Base-by-base conservation (phyloP, 805 yeast genomes). In the Candida takata region DNA sequence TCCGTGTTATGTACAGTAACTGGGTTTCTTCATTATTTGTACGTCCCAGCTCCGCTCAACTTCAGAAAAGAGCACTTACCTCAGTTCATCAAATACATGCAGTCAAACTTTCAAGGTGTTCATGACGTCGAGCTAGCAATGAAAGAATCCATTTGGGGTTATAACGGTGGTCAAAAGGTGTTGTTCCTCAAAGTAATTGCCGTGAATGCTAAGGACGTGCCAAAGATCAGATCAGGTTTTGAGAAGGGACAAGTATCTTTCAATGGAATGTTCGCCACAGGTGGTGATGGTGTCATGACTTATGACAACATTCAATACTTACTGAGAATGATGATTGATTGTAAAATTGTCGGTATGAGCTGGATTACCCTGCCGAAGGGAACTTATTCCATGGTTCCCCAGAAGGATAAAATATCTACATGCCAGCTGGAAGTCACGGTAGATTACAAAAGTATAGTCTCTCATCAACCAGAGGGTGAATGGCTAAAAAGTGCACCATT, bases 61-160 rank as follows among this genome's bases (percentile, higher is more conserved):
- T 83, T 88, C 51, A 62, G 72, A 23, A 65, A 67, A 31, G 71
- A 64, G 18, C 80, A 80, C 45, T 50, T 84, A 31, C 49, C 53
- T 0, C 62, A 60, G 8, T 70, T 81, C 47, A 47, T 62, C 17
- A 55, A 61, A 20, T 64, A 76, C 50, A 41, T 83, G 41, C 63
- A 65, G 44, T 58, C 58, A 47, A 45, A 64, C 49, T 60, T 48
- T 39, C 79, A 72, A 35, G 80, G 81, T n/a, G 67, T 86, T 9
- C 69, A 74, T 41, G 70, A 70, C 15, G 65, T 90, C 15, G 86
- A 84, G 40, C 65, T 88, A 11, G 66, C 58, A 5, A 58, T 70
- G 52, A 86, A 85, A 49, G 95, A 90, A 55, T 81, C 94, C 9
- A 79, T 92, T 39, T 90, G 97, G 97, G 97, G 97, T 8, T 92